Evolutionary conservation across 73 alveolate species (phyloP), one percentile per base, ranked within the genome.

Genomic region (Uronychia setigera): DNA sequence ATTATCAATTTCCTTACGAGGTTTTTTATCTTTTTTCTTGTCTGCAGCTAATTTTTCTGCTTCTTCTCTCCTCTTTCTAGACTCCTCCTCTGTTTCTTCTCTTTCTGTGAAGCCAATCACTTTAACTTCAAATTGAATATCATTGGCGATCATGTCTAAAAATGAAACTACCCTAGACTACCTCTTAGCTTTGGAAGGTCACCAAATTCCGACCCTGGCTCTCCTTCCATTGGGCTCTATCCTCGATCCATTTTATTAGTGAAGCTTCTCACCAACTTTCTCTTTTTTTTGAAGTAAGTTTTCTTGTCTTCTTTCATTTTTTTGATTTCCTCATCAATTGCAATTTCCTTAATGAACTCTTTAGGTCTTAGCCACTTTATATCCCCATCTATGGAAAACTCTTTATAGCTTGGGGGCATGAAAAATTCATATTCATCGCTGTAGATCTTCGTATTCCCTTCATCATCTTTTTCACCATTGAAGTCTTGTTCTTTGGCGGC

Each of bases 81-180:
- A 80, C 80, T 96, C 99, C 27, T 94, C 97, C 74, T 89, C 96
- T 27, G 99, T 96, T 78, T 96, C 99, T 25, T 90, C 89, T 90
- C 99, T 92, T 78, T 94, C 96, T 35, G 90, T 88, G 85, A 87
- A 86, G 19, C 91, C 91, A 35, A 95, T 92, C 77, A 91, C 84
- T 5, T 82, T 46, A 80, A 78, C 59, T 28, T 83, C 84, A 75
- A 82, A 58, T 0, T 82, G 89, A 1, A 87, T 74, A 58, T 90
- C 95, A 26, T 78, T 90, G 57, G 76, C 28, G 27, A 76, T 28
- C 67, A 46, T 46, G 19, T 46, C 67, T 46, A 19, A 19, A 19
- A 46, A 19, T 46, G n/a, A n/a, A 5, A 46, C 19, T 46, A 46
- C n/a, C 67, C 67, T n/a, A n/a, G n/a, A 46, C 5, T 46, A 46